Evolutionary conservation across 192 early-diverging fungal species (phyloP).

Genomic region (Linnemannia hyalina): DNA sequence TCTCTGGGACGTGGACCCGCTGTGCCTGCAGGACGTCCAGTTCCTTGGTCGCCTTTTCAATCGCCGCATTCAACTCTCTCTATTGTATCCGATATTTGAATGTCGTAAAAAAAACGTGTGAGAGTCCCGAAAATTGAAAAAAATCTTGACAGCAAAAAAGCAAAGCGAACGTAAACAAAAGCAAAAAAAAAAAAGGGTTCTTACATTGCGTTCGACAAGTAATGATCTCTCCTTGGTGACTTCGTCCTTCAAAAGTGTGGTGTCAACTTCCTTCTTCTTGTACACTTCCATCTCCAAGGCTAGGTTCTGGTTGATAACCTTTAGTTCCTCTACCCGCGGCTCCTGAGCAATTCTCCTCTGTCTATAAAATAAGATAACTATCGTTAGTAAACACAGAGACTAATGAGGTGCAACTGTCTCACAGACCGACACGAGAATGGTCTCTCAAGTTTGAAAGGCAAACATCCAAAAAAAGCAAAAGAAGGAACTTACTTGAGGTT

Average conservation of each 20-base stretch:
- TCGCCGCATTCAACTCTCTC: slow-evolving; percentile 25
- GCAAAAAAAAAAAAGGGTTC: background rate
- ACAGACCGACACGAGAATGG: too few relatives aligned
- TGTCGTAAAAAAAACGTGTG: background rate
- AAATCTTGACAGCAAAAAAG: background rate
- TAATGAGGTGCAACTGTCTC: too few relatives aligned
- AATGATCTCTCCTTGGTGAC: slow-evolving; percentile 8
- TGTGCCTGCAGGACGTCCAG: slow-evolving; percentile 16
- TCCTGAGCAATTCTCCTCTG: slow-evolving; percentile 23
- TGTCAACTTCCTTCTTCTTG: slow-evolving; percentile 24
- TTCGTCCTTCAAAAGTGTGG: slow-evolving; percentile 21
- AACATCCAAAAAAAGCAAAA: background rate
- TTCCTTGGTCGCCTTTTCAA: slow-evolving; percentile 34
- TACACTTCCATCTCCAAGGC: slow-evolving; percentile 27
- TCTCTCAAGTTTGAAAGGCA: background rate
- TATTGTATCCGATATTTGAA: background rate
- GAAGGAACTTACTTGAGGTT: background rate
- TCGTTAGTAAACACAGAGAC: background rate
- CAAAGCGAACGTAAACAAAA: background rate
- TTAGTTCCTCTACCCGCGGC: slow-evolving; percentile 43
- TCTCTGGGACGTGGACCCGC: slow-evolving; percentile 42
- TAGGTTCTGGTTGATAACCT: slow-evolving; percentile 19
- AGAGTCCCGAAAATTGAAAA: background rate
- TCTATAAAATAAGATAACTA: background rate
- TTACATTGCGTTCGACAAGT: slow-evolving; percentile 26